Base-by-base conservation (phyloP, 2,329 filamentous ascomycete species). In the Aspergillus alliaceus region DNA sequence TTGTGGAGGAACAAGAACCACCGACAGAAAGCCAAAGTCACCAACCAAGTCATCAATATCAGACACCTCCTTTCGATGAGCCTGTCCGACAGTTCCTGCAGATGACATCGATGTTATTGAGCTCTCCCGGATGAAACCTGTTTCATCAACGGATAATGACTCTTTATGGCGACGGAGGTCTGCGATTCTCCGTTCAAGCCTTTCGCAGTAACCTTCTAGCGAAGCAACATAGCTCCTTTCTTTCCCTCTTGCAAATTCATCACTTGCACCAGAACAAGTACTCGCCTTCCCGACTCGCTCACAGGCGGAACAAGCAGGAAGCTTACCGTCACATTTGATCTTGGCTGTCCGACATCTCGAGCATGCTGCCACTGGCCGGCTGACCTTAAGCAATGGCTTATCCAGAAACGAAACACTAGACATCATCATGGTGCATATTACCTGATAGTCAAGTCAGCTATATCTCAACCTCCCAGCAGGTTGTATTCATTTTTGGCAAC, bases 171-270 rank as follows among this genome's bases (percentile, higher is more conserved):
- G 63, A 6, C 67, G 73, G 22, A 75, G 65, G 59, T 83, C 80
- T 20, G 77, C 74, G 47, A 97, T 83, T 56, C 87, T 87, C 70
- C 86, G 88, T 74, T 96, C 90, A 8, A 98, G 84, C 74, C 90
- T 91, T 73, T 98, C 93, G 64, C 96, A 88, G 57, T 90, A 88
- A 15, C 93, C 86, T 73, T 98, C 93, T n/a, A 99, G 82, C 0
- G 93, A 96, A 7, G 93, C 91, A 44, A 98, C 93, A 81, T 98
- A 99, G 75, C 93, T 98, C 68, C 93, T 84, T 72, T 98, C 95
- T 75, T 98, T 98, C 59, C 95, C 95, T 61, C 92, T 84, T 0
- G 93, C 93, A 75, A 97, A 98, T 72, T 97, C 92, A 70, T 98
- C 93, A 68, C 96, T 97, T 7, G 92, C 93, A 55, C 92, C 92